Base-by-base conservation (phyloP, 495 filamentous ascomycete species). In the Trichocladium uniseriatum region DNA sequence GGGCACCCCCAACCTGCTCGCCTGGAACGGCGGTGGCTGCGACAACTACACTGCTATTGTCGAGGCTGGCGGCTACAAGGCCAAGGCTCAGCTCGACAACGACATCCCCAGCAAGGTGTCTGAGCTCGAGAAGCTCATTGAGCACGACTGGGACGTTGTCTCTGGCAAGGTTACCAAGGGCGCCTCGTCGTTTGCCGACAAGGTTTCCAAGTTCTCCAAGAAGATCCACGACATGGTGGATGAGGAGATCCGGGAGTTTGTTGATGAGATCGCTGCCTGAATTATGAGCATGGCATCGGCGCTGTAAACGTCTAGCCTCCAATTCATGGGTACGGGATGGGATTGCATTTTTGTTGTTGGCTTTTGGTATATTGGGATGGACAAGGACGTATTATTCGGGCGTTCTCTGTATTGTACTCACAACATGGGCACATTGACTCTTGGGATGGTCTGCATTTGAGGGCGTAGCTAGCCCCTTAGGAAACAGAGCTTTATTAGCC, bases 1-100 rank as follows among this genome's bases (percentile, higher is more conserved):
- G 15, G 81, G 87, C 69, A 97, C 94, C 53, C 79, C 79, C 54
- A 76, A 86, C 72, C 64, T 97, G 53, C 89, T 99, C 42, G 91
- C 91, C 67, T 99, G 92, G 91, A 99, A 99, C 77, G 94, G 94
- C 67, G 94, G 89, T 72, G 94, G 94, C 55, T 84, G 79, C 55
- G 79, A 76, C 67, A 97, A 99, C 81, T 94, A 87, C 77, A 77
- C 77, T 54, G 75, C 85, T 51, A 97, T 99, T 56, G 72, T 96
- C 56, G 64, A 78, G 68, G 71, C 78, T 69, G 71, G 87, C 70
- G 70, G 78, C 57, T 86, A 82, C 69, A 58, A 56, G 55, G 65
- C 60, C 37, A 46, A 52, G 37, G 34, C 60, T 41, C 62, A 60
- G 46, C 50, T 63, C 22, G 57, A 65, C 14, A 57, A 59, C 34